Evolutionary conservation across 2,329 filamentous ascomycete genomes (phyloP).

Genomic region (Cercospora sojina): DNA sequence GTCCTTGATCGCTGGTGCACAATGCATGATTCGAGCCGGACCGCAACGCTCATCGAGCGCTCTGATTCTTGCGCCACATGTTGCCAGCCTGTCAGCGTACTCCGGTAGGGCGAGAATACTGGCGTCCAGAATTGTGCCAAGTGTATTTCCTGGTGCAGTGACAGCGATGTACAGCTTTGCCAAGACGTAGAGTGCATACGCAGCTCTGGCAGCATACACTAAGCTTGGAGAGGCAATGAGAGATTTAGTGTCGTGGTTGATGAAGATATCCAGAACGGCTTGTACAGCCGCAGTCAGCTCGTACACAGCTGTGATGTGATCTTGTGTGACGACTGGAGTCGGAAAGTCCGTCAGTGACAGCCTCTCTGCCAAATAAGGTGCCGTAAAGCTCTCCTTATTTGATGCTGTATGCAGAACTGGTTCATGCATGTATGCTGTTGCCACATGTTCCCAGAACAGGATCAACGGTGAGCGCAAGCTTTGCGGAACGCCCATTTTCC

Average conservation of each 20-base stretch:
- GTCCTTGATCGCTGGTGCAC: constrained; percentile 21
- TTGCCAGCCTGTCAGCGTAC: constrained; percentile 30
- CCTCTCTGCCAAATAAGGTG: constrained; percentile 33
- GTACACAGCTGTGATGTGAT: constrained; percentile 30
- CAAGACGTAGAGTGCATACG: constrained; percentile 31
- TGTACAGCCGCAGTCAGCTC: constrained; percentile 29
- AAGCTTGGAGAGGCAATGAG: constrained; percentile 29
- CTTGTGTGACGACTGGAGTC: constrained; percentile 26
- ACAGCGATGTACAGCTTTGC: constrained; percentile 33
- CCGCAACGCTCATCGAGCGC: constrained; percentile 22
- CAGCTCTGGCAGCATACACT: constrained; percentile 27
- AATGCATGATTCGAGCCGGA: constrained; percentile 24
- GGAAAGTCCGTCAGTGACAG: constrained; percentile 34
- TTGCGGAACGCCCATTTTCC: constrained; percentile 29
- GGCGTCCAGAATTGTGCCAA: constrained; percentile 29
- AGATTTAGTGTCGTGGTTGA: constrained; percentile 15
- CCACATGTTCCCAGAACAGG: constrained; percentile 30
- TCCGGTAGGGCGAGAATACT: constrained; percentile 30
- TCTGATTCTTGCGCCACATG: constrained; percentile 6
- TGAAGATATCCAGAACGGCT: constrained; percentile 28
- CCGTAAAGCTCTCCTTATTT: constrained; percentile 34
- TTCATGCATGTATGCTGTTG: constrained; percentile 34
- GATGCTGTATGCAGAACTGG: constrained; percentile 33
- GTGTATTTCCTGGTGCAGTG: constrained; percentile 30
- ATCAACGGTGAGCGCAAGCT: constrained; percentile 22